Percentiles rank a stretch among this genome's conserved stretches.
Conservation (phyloP, 2,329 filamentous ascomycete species). For the Chaetomiaceae sp. region DNA sequence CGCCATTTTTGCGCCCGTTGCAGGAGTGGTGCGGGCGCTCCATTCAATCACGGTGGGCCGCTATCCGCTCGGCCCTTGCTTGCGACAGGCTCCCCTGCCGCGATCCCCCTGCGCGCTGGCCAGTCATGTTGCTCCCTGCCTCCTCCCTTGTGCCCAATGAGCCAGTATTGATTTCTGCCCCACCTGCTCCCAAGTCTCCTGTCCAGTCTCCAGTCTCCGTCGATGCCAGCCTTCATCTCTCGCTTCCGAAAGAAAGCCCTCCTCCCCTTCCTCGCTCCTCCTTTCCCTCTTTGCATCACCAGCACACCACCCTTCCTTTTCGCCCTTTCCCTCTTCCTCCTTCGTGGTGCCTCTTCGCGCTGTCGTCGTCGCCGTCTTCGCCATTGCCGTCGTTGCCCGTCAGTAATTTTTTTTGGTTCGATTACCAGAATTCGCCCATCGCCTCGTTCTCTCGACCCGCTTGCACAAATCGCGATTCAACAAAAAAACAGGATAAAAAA, state of each 20-base stretch:
- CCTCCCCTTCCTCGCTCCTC: slow-evolving; percentile 25
- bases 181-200: slow-evolving; percentile 17
- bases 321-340: slow-evolving; percentile 32
- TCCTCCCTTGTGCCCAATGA: slow-evolving; percentile 12
- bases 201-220: slow-evolving; percentile 15
- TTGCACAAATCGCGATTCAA: slow-evolving; percentile 17
- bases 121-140: slow-evolving; percentile 25
- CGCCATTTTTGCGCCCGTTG: slow-evolving; percentile 12
- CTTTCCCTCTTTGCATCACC: slow-evolving; percentile 28
- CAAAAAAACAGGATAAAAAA: slow-evolving; percentile 28
- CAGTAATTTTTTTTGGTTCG: slow-evolving; percentile 23
- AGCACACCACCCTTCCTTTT: slow-evolving; percentile 31
- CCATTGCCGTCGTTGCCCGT: slow-evolving; percentile 20
- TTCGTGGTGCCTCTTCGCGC: slow-evolving; percentile 31
- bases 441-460: slow-evolving; percentile 29
- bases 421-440: slow-evolving; percentile 22
- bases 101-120: slow-evolving; percentile 11
- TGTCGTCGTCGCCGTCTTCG: slow-evolving; percentile 14
- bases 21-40: slow-evolving; percentile 8
- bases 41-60: slow-evolving; percentile 27
- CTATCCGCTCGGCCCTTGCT: slow-evolving; percentile 28
- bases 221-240: slow-evolving; percentile 25
- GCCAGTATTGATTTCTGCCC: slow-evolving; percentile 19
- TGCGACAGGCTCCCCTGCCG: slow-evolving; percentile 21
- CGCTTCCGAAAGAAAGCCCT: slow-evolving; percentile 25